A percentile compares a stretch with the other conserved stretches of the same genome.
phyloP scores from a whole-genome alignment of 495 filamentous ascomycete species.

The Venustampulla echinocandica region DNA sequence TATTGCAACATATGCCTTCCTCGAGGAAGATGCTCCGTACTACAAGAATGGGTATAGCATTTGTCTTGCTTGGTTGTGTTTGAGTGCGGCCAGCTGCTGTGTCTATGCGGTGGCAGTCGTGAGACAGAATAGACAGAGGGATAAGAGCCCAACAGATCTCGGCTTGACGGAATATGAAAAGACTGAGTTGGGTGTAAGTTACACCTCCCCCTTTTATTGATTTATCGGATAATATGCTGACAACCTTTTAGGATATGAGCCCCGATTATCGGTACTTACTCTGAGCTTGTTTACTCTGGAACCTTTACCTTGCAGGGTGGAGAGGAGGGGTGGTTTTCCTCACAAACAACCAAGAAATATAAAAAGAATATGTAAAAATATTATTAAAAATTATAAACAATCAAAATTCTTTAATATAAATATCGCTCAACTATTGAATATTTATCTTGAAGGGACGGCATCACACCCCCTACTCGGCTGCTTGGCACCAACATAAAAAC shows the following conservation, averaged over 20 bases:
- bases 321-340: too few species aligned
- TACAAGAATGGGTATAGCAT: conserved; percentile 74
- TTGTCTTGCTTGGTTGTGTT: conserved; percentile 61
- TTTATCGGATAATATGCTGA: conserved; percentile 7
- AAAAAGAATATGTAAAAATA: too few species aligned
- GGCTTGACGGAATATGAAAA: conserved; percentile 65
- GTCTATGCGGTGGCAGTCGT: conserved; percentile 52
- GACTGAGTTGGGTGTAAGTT: conserved; percentile 51
- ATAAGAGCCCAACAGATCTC: conserved; percentile 39
- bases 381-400: too few species aligned
- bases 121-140: conserved; percentile 58
- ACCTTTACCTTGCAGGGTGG: too few species aligned
- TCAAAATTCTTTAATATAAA: too few species aligned
- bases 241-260: conserved; percentile 20
- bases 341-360: too few species aligned
- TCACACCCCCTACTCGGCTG: too few species aligned
- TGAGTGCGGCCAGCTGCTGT: conserved; percentile 53
- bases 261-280: conserved; percentile 24
- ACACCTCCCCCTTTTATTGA: not conserved
- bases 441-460: too few species aligned
- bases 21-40: conserved; percentile 57
- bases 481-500: too few species aligned
- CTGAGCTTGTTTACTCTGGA: too few species aligned
- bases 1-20: conserved; percentile 77
- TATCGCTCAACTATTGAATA: too few species aligned